Evolutionary conservation across 768 basidiomycete genomes (phyloP), one percentile per base, ranked within the genome.

Genomic region (Leucogyrophana mollusca): DNA sequence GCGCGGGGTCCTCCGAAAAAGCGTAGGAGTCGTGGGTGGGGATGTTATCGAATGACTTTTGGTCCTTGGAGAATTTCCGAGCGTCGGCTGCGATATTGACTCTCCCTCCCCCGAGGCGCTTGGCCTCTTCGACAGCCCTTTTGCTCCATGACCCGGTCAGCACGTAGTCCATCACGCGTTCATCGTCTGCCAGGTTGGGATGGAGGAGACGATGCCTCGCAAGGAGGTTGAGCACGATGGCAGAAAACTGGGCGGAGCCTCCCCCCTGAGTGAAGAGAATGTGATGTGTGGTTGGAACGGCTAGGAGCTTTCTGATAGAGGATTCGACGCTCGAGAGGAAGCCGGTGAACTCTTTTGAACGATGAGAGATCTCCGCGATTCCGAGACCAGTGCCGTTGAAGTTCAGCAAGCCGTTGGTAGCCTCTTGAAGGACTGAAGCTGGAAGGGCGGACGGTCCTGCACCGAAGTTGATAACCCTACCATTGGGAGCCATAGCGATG

Each of bases 261-360:
- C 96, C 96, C 34, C 96, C 96, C 69, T 97, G 94, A 30, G 91
- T 81, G 74, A 97, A 94, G 27, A 99, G 78, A 57, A 99, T 78
- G 40, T 77, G 71, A 71, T 98, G 94, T 9, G 85, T 87, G 33
- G 78, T 62, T 8, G 96, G 95, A 25, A 99, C 83, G 13, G 76
- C 68, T 49, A 98, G 85, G 57, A 94, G 85, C 11, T 68, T 70
- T 47, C 92, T 82, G 51, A 93, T 80, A 59, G 82, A 79, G 30
- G 70, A 63, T 66, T 86, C 82, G 58, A 86, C 72, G 40, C 73
- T 64, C 46, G 73, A 69, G 53, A 94, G 65, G 66, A 85, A 87
- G 17, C 77, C 73, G 43, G 77, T 76, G 65, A 98, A 98, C 53
- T 94, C 87, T 57, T 89, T 82, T 33, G 93, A 93, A 54, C 96